Evolutionary conservation across 2,329 filamentous ascomycete genomes (phyloP), one percentile per base, ranked within the genome.

Genomic region (Colletotrichum abscissum): DNA sequence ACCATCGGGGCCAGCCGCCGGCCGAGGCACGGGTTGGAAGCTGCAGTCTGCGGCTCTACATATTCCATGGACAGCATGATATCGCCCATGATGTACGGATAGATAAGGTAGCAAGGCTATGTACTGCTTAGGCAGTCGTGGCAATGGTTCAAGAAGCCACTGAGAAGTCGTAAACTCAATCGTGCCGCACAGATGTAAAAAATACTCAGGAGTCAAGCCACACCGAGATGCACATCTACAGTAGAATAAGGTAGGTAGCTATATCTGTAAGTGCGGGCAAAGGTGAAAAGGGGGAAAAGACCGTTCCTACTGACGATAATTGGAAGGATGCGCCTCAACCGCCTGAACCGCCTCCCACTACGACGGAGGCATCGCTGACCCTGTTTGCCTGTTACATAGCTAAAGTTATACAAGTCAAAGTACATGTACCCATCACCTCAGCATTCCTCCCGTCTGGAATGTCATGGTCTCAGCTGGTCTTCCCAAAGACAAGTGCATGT

Each of bases 381-480:
- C 42, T 35, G 2, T 2, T 11, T 35, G 33, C 33, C 33, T 49
- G 4, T 49, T 49, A n/a, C 42, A 49, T 35, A 5, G 3, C 30
- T 46, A 1, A 46, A 19, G 14, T 1, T 42, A 42, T 42, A 16
- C 19, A 46, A 46, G 7, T 16, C 8, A 11, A 49, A 19, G 19
- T n/a, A 49, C 19, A 49, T 8, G 38, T 8, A 14, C 16, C 19
- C 42, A 8, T 22, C 22, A 60, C 14, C 14, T 38, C 22, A 26
- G 3, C 58, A 62, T 26, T 30, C n/a, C 59, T 35, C 9, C 16
- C 30, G 14, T 30, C 26, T 58, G 59, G 69, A 72, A 69, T 72
- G 58, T 58, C 69, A 42, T 42, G 58, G 59, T 69, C 69, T 69
- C 59, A 72, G 66, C 59, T 72, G 42, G 42, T 63, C 33, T 72